Base-by-base conservation (phyloP, 257 asterid species). In the Solanum neorickii region DNA sequence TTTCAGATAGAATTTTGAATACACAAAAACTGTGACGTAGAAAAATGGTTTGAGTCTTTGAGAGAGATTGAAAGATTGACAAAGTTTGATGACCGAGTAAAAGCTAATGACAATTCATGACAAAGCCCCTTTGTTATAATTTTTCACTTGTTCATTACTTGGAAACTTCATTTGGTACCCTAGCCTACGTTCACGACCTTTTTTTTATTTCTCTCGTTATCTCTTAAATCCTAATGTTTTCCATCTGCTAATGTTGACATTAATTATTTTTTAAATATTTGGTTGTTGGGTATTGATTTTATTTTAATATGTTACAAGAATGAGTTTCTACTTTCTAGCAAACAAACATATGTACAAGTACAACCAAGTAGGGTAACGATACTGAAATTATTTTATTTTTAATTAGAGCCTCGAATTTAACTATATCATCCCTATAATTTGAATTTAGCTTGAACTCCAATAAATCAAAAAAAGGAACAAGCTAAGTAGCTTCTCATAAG, bases 81-180 rank as follows among this genome's bases (percentile, higher is more conserved):
- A 49, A 82, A 49, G 18, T 11, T 21, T 56, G 25, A 59, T 59
- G 85, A 82, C 85, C 2, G 69, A 82, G 85, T 82, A 82, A 82
- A 82, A 82, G 46, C 18, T 12, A 80, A 83, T 65, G 76, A 87
- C 93, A 70, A 82, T 72, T 84, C 73, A 23, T 89, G 91, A 83
- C 33, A 88, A 56, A 29, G 52, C 49, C 72, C 10, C 35, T 65
- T 65, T 68, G 39, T 44, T 62, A 41, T 75, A 27, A 52, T 88
- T 72, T 72, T 80, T 41, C 65, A 33, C 25, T 72, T 33, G 78
- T 33, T 39, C 27, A 35, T 85, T 76, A 18, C 89, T 77, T 83
- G 87, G 91, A 87, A 88, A 86, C 23, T 84, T 49, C 72, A 23
- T 62, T 65, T 65, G 25, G 37, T 69, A 46, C 82, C 62, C 87